These are phyloP conservation scores for Phytophthora citrophthora DNA, from an alignment of 352 stramenopile genomes.

Conservation along the genomic window DNA sequence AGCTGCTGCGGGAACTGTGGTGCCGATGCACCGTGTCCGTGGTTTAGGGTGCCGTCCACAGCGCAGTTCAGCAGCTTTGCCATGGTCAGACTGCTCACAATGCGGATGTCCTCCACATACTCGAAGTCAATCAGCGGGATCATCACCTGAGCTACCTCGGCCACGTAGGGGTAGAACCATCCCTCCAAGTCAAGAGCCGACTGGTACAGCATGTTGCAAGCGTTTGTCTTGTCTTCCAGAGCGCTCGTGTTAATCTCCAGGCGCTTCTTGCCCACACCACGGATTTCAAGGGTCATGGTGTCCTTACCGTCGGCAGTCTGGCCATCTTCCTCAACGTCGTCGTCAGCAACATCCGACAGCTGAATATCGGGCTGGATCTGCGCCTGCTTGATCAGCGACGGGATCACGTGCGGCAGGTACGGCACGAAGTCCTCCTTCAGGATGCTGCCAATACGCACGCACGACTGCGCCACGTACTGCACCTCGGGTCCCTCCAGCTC, in stretches of 20 bases:
- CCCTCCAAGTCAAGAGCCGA: slow-evolving; percentile 82
- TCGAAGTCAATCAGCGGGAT: slow-evolving; percentile 82
- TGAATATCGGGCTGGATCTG: slow-evolving; percentile 85
- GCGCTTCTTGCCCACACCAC: slow-evolving; percentile 80
- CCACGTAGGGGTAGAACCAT: slow-evolving; percentile 86
- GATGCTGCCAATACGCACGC: slow-evolving; percentile 86
- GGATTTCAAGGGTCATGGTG: slow-evolving; percentile 78
- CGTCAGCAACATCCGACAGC: slow-evolving; percentile 69
- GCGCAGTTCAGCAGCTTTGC: slow-evolving; percentile 74
- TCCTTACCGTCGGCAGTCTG: slow-evolving; percentile 73
- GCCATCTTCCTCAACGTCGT: slow-evolving; percentile 60
- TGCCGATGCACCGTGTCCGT: slow-evolving; percentile 57
- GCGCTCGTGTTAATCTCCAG: slow-evolving; percentile 89
- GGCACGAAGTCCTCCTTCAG: slow-evolving; percentile 89
- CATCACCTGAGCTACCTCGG: slow-evolving; percentile 74
- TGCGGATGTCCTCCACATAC: slow-evolving; percentile 87
- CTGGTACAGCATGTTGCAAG: slow-evolving; percentile 91
- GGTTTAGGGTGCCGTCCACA: slow-evolving; percentile 74
- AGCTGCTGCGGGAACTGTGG: slow-evolving; percentile 83
- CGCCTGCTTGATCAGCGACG: slow-evolving; percentile 81
- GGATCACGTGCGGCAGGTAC: slow-evolving; percentile 86
- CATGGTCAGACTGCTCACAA: slow-evolving; percentile 82
- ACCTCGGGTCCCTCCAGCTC: slow-evolving; percentile 77
- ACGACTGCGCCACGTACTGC: slow-evolving; percentile 89
- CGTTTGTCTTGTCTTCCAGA: slow-evolving; percentile 87